Base-by-base conservation (phyloP, 768 basidiomycete species). In the Hypholoma sublateritium region DNA sequence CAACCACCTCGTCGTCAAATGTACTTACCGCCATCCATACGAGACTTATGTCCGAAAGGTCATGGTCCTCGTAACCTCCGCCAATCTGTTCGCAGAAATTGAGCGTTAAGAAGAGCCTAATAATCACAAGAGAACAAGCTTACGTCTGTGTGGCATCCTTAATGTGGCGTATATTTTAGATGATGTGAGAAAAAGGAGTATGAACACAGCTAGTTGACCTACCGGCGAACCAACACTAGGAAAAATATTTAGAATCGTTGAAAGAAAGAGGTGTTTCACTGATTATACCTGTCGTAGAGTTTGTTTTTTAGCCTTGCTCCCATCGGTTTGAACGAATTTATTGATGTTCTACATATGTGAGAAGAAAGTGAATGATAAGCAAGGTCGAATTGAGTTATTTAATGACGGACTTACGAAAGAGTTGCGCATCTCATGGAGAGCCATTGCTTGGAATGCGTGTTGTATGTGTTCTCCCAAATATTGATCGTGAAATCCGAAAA, bases 141-240 rank as follows among this genome's bases (percentile, higher is more conserved):
- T 60, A 80, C 79, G 67, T 81, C 79, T 34, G 74, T 71, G 62
- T 80, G 77, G 45, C 64, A 70, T 32, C 73, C 73, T 76, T 13
- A 25, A n/a, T 5, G 24, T 55, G 28, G 28, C 28, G 28, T 9
- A 5, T 32, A 32, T 32, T 32, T 32, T 28, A 28, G 25, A 28
- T 28, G 25, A 28, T 4, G 7, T 7, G 28, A 32, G 28, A 32
- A 32, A 2, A 32, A 32, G 2, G 5, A 7, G 5, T 2, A 32
- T 5, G 28, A 32, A 32, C 2, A 32, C 46, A 11, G 19, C 24
- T 66, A 42, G 22, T 19, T 21, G 17, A 34, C 76, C 64, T 64
- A 82, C 88, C 88, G 52, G 80, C 70, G 65, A 91, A 91, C 88
- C 89, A 91, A 61, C 84, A 87, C 85, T 88, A 24, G 37, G 17